Conservation (phyloP, 129 eudicot genomes). For the Helianthus tuberosus region DNA sequence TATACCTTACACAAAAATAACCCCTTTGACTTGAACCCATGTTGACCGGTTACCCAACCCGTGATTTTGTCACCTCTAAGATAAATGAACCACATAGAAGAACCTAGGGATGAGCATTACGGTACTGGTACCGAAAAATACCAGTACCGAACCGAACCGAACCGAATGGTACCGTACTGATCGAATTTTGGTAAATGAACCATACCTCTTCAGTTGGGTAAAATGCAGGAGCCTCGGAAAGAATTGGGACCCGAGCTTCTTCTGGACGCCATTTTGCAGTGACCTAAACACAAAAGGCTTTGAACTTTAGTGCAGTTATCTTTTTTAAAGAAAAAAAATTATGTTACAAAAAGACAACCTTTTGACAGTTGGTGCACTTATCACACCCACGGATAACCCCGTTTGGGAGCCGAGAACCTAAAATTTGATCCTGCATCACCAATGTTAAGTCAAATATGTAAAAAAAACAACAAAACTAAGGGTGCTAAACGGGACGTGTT, state of each 20-base stretch:
- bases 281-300: slow-evolving; percentile 55
- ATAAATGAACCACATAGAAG: neutral
- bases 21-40: neutral
- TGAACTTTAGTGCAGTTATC: slow-evolving; percentile 1
- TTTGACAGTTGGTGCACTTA: slow-evolving; percentile 70
- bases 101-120: neutral
- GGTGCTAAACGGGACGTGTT: too few species aligned
- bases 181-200: too few species aligned
- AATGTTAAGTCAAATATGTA: slow-evolving; percentile 11
- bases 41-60: slow-evolving; percentile 1
- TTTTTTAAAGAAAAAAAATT: neutral
- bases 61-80: slow-evolving; percentile 12
- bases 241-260: slow-evolving; percentile 74
- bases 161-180: too few species aligned
- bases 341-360: slow-evolving; percentile 47
- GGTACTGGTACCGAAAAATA: too few species aligned
- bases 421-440: slow-evolving; percentile 45
- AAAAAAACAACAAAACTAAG: neutral
- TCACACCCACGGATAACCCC: slow-evolving; percentile 88
- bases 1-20: neutral
- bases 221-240: slow-evolving; percentile 89
- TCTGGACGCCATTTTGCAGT: slow-evolving; percentile 81
- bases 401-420: slow-evolving; percentile 53
- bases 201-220: slow-evolving; percentile 90
- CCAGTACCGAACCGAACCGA: too few species aligned